Percentiles rank a stretch among this genome's conserved stretches.
phyloP scores from a whole-genome alignment of 352 stramenopile genomes.

The Blastocystis sp. region DNA sequence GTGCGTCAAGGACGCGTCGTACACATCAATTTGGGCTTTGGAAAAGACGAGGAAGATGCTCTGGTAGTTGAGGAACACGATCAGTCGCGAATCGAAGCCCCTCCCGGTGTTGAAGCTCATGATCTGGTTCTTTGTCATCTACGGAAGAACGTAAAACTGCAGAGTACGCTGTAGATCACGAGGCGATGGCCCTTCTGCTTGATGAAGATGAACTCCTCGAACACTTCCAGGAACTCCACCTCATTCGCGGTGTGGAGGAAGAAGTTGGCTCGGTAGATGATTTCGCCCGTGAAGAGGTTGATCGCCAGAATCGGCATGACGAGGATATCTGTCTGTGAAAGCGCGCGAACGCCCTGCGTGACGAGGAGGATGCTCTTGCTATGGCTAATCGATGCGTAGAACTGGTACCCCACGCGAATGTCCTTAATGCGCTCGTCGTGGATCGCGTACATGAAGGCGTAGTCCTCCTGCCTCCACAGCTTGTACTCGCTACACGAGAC shows the following conservation, averaged over 20 bases:
- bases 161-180: constrained; percentile 35
- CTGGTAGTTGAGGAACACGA: constrained; percentile 62
- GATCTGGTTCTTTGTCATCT: constrained; percentile 44
- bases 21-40: constrained; percentile 32
- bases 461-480: constrained; percentile 40
- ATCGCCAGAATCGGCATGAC: constrained; percentile 49
- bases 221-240: constrained; percentile 55
- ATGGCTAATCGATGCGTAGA: neutral
- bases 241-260: constrained; percentile 50
- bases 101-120: neutral
- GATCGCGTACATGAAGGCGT: constrained; percentile 33
- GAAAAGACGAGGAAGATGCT: constrained; percentile 52
- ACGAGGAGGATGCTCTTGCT: constrained; percentile 33
- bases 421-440: constrained; percentile 2
- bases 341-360: neutral
- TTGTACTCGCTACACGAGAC: constrained; percentile 23
- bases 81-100: constrained; percentile 21
- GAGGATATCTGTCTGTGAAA: neutral
- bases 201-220: constrained; percentile 65
- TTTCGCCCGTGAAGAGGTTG: constrained; percentile 8
- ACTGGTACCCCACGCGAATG: constrained; percentile 1
- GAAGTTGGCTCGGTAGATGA: constrained; percentile 58
- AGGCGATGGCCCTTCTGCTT: constrained; percentile 40
- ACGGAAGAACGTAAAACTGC: neutral
- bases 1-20: neutral